These are phyloP conservation scores for Arthrobotrys sinensis DNA, from an alignment of 2,329 filamentous ascomycete genomes.

Conservation along the genomic window DNA sequence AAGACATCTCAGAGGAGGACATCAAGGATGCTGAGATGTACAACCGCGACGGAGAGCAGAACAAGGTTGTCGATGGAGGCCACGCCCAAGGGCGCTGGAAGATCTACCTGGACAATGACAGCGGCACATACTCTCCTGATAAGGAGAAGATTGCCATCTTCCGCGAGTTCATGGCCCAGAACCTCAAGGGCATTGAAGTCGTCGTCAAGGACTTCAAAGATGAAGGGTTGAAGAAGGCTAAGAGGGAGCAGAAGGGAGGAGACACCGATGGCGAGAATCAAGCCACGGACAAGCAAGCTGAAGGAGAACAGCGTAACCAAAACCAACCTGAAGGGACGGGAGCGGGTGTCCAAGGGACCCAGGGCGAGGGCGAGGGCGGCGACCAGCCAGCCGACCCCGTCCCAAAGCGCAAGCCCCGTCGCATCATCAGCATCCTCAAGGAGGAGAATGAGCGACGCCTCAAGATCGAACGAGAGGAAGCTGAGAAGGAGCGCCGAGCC, in stretches of 20 bases:
- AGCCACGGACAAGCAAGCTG: slow-evolving; percentile 1
- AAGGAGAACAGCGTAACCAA: not conserved
- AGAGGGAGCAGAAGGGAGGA: slow-evolving; percentile 52
- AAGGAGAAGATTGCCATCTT: slow-evolving; percentile 43
- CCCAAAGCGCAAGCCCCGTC: slow-evolving; percentile 20
- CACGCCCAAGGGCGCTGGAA: slow-evolving; percentile 36
- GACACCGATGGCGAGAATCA: not conserved
- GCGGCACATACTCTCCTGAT: slow-evolving; percentile 50
- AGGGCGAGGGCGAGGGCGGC: slow-evolving; percentile 10
- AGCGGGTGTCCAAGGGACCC: slow-evolving; percentile 7
- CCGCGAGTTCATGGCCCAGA: slow-evolving; percentile 55
- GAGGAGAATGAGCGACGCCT: slow-evolving; percentile 24
- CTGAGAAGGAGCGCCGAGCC: slow-evolving; percentile 11
- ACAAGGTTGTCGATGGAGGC: not conserved
- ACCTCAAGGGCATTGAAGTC: slow-evolving; percentile 53
- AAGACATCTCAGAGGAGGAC: slow-evolving; percentile 15
- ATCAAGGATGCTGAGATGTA: slow-evolving; percentile 41
- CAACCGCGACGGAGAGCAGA: not conserved
- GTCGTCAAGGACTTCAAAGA: slow-evolving; percentile 54
- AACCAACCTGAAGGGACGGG: slow-evolving; percentile 17
- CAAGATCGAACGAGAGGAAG: slow-evolving; percentile 4
- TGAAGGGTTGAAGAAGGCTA: slow-evolving; percentile 40
- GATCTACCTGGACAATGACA: slow-evolving; percentile 59
- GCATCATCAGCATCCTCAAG: slow-evolving; percentile 17
- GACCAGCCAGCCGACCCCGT: not conserved